Conservation (phyloP, 371 early-diverging fungal genomes). For the Rhizopus microsporus region DNA sequence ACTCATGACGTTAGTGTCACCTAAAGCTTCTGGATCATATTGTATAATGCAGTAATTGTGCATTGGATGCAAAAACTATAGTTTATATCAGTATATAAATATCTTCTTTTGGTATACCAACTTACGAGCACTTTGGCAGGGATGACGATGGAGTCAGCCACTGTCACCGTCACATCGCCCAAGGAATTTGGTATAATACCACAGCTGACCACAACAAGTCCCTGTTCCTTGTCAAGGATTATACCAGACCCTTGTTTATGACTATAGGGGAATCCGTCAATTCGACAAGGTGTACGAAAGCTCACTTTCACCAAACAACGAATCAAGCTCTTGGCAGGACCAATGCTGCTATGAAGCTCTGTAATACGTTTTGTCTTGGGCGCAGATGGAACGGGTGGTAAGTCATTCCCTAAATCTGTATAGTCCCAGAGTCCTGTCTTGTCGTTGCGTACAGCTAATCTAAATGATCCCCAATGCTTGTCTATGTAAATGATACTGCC, state of each 20-base stretch:
- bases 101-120: background rate
- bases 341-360: slow-evolving; percentile 57
- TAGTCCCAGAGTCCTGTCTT: slow-evolving; percentile 80
- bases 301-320: slow-evolving; percentile 67
- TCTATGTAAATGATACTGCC: slow-evolving; percentile 77
- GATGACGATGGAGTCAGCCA: slow-evolving; percentile 77
- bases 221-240: slow-evolving; percentile 71
- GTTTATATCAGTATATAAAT: background rate
- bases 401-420: slow-evolving; percentile 51
- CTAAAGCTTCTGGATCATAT: slow-evolving; percentile 75
- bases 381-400: slow-evolving; percentile 57
- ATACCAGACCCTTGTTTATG: slow-evolving; percentile 74
- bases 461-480: slow-evolving; percentile 80
- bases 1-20: slow-evolving; percentile 69
- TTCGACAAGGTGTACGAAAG: slow-evolving; percentile 66
- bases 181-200: slow-evolving; percentile 74
- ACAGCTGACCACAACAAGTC: slow-evolving; percentile 71
- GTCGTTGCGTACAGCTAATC: slow-evolving; percentile 78
- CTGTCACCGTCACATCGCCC: slow-evolving; percentile 74
- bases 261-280: slow-evolving; percentile 69
- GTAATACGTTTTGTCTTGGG: slow-evolving; percentile 57
- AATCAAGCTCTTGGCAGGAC: slow-evolving; percentile 61
- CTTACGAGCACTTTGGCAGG: slow-evolving; percentile 70
- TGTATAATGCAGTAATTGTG: slow-evolving; percentile 77
- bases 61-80: slow-evolving; percentile 78